phyloP scores from a whole-genome alignment of 73 alveolate species.

The Breviolum minutum region DNA sequence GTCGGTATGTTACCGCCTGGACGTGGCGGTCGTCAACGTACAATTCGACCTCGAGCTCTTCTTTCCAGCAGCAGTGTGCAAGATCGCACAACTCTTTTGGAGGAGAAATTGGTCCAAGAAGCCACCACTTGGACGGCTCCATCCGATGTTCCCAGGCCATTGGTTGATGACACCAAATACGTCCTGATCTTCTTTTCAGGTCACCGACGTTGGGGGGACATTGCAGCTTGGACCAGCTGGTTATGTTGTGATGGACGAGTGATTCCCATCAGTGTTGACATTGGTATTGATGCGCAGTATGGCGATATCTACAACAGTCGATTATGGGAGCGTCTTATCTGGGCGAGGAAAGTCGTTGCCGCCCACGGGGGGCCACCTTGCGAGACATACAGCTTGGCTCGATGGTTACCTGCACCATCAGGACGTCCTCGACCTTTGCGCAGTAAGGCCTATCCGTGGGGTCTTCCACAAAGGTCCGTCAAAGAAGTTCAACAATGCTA shows the following conservation, averaged over 20 bases:
- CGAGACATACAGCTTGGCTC: neutral
- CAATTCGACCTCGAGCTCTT: too few relatives aligned
- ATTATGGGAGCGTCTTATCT: neutral
- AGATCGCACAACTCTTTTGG: too few relatives aligned
- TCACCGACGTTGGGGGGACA: neutral
- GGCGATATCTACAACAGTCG: neutral
- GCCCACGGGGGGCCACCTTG: neutral
- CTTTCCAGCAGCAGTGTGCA: too few relatives aligned
- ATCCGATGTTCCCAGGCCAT: neutral
- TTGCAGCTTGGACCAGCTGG: neutral
- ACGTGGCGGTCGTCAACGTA: too few relatives aligned
- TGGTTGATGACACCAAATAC: neutral
- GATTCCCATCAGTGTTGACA: neutral
- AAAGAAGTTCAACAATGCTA: neutral
- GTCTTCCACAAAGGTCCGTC: neutral
- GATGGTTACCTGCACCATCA: neutral
- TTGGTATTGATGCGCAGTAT: neutral
- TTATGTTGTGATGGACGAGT: neutral
- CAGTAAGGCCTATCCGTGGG: neutral
- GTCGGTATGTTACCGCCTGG: too few relatives aligned
- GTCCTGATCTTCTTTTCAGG: neutral
- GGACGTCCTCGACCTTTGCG: neutral
- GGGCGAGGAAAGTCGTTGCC: neutral
- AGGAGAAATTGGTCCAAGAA: too few relatives aligned
- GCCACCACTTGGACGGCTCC: too few relatives aligned